Conservation (phyloP, 2,329 filamentous ascomycete genomes). For the Aspergillus felis region DNA sequence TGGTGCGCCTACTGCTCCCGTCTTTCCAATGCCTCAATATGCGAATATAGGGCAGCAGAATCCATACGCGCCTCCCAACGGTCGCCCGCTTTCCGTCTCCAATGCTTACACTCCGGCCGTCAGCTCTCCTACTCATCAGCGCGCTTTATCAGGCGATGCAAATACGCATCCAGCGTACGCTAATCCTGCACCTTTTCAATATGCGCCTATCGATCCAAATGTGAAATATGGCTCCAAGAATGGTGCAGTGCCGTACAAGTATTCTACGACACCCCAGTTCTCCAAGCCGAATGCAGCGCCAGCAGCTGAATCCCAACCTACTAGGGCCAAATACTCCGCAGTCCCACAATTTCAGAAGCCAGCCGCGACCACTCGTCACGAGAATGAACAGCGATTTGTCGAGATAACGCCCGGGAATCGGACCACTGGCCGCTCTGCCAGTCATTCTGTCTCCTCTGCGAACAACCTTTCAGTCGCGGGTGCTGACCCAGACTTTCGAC, state of each 20-base stretch:
- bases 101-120: constrained; percentile 9
- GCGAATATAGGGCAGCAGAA: constrained; percentile 19
- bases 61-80: constrained; percentile 17
- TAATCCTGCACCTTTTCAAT: constrained; percentile 32
- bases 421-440: constrained; percentile 23
- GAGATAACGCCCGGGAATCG: constrained; percentile 32
- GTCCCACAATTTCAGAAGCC: constrained; percentile 17
- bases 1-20: constrained; percentile 16
- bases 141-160: constrained; percentile 26
- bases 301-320: constrained; percentile 6
- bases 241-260: constrained; percentile 19
- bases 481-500: constrained; percentile 48
- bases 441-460: constrained; percentile 36
- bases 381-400: constrained; percentile 27
- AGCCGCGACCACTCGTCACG: constrained; percentile 20
- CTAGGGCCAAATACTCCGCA: constrained; percentile 11
- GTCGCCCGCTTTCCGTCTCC: constrained; percentile 10
- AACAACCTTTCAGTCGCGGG: constrained; percentile 37
- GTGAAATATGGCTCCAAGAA: constrained; percentile 36
- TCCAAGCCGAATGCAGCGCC: constrained; percentile 11
- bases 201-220: constrained; percentile 38
- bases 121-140: constrained; percentile 27
- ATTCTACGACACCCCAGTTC: constrained; percentile 25
- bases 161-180: constrained; percentile 25
- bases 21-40: constrained; percentile 31